These are phyloP conservation scores for Candida albicans DNA, from an alignment of 1,139 yeast species.

Conservation along the genomic window DNA sequence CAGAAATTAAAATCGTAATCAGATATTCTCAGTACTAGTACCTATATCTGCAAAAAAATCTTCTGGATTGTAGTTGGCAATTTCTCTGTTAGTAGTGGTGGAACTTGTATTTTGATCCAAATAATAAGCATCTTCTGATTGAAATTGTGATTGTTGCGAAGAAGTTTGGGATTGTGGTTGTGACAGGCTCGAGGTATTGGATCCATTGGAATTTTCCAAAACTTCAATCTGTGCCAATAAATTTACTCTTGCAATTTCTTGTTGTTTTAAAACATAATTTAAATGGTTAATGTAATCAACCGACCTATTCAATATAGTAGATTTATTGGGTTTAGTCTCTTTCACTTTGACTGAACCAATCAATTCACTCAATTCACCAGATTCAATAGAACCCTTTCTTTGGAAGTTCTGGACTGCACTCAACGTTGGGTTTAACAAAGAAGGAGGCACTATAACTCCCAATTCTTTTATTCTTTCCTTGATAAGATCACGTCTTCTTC, in stretches of 20 bases:
- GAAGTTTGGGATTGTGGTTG: not conserved
- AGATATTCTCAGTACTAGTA: constrained; percentile 9
- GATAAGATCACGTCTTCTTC: constrained; percentile 75
- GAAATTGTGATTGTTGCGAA: not conserved
- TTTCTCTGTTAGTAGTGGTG: not conserved
- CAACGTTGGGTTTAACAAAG: constrained; percentile 53
- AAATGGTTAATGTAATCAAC: constrained; percentile 68
- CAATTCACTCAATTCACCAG: constrained; percentile 39
- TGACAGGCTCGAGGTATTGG: not conserved
- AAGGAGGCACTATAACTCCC: constrained; percentile 71
- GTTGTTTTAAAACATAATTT: constrained; percentile 41
- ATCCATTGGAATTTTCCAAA: constrained; percentile 9
- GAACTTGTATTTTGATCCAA: not conserved
- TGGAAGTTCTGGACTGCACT: constrained; percentile 49
- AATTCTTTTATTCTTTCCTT: constrained; percentile 74
- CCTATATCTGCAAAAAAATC: constrained; percentile 11
- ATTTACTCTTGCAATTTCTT: constrained; percentile 18
- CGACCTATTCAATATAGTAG: constrained; percentile 64
- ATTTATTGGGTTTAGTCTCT: constrained; percentile 71
- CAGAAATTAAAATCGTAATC: not conserved
- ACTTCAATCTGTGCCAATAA: constrained; percentile 9
- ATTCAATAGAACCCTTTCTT: constrained; percentile 34
- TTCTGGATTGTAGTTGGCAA: constrained; percentile 8
- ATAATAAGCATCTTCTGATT: not conserved
- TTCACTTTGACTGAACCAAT: constrained; percentile 48